A percentile compares a stretch with the other conserved stretches of the same genome.
Conservation (phyloP, 768 basidiomycete species). For the Lactifluus hygrophoroides region DNA sequence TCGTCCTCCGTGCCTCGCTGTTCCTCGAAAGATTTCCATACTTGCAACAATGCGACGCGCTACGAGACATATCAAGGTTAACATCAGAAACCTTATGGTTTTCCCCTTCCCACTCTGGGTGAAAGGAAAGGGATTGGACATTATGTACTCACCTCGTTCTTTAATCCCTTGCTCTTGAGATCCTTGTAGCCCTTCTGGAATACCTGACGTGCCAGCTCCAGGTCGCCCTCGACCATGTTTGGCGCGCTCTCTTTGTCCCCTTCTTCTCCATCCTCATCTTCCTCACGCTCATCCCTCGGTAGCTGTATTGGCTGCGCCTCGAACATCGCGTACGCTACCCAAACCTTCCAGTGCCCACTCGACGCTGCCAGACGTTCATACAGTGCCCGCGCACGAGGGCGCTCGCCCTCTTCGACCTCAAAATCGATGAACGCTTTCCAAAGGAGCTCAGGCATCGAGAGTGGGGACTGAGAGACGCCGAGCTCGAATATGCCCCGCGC, state of each 20-base stretch:
- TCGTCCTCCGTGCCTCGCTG: constrained; percentile 65
- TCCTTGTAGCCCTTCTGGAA: constrained; percentile 87
- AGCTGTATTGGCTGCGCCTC: constrained; percentile 72
- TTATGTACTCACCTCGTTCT: constrained; percentile 67
- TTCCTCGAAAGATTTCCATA: constrained; percentile 94
- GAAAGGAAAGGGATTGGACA: not conserved
- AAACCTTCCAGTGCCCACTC: constrained; percentile 94
- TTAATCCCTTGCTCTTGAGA: constrained; percentile 69
- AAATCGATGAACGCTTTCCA: constrained; percentile 98
- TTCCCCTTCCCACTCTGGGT: not conserved
- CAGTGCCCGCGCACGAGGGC: constrained; percentile 70
- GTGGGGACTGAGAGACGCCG: constrained; percentile 68
- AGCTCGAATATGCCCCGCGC: constrained; percentile 93
- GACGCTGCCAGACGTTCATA: constrained; percentile 82
- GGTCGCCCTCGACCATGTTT: constrained; percentile 65
- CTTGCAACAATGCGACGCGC: constrained; percentile 87
- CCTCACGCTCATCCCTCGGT: constrained; percentile 55
- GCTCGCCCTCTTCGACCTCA: constrained; percentile 89
- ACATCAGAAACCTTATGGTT: not conserved
- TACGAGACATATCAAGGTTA: constrained; percentile 26
- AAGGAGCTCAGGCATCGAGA: constrained; percentile 91
- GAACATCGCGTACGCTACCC: constrained; percentile 92
- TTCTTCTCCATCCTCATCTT: constrained; percentile 48
- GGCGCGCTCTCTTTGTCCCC: constrained; percentile 40
- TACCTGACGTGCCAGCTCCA: constrained; percentile 59